Base-by-base conservation (phyloP, 495 filamentous ascomycete species). In the Patellaria atrata region DNA sequence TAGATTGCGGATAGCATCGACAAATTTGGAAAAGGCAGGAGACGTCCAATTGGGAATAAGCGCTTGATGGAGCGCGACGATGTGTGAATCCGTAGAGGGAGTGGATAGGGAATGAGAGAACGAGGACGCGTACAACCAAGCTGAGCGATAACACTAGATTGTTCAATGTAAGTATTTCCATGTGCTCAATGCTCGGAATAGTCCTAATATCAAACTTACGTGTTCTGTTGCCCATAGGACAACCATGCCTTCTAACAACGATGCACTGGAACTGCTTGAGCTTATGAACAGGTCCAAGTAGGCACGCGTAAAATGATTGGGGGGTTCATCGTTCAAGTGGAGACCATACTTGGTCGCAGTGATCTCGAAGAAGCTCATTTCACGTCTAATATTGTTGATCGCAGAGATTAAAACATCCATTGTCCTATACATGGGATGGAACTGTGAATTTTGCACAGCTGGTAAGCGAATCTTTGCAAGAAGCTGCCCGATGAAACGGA, bases 221-320 rank as follows among this genome's bases (percentile, higher is more conserved):
- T 59, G 65, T 60, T 86, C 80, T 8, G 75, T 82, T 17, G 75
- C 73, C 75, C 78, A 86, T 13, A 83, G 63, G 14, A 79, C 67
- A 6, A 79, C 63, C 38, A 82, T 51, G 6, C 75, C 78, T 48
- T 82, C 76, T 11, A 83, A 51, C 51, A 72, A 33, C 4, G 56
- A 59, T 4, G 55, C 49, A 22, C 54, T 61, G 0, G 61, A 35
- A 43, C 62, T 61, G 10, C 55, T 60, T 11, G 60, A 65, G n/a
- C 58, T 63, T 45, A 62, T 56, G 37, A 75, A 68, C 34, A 73
- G 49, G 50, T 73, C 68, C 11, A 67, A 59, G 40, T 73, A 66
- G 2, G 59, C 61, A 12, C 57, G 58, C 0, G 67, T 71, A 5
- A 63, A 61, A 1, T 53, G 53, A 10, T 42, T 60, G 11, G 67